phyloP scores from a whole-genome alignment of 2,329 filamentous ascomycete genomes.

The Dactylellina drechsleri region DNA sequence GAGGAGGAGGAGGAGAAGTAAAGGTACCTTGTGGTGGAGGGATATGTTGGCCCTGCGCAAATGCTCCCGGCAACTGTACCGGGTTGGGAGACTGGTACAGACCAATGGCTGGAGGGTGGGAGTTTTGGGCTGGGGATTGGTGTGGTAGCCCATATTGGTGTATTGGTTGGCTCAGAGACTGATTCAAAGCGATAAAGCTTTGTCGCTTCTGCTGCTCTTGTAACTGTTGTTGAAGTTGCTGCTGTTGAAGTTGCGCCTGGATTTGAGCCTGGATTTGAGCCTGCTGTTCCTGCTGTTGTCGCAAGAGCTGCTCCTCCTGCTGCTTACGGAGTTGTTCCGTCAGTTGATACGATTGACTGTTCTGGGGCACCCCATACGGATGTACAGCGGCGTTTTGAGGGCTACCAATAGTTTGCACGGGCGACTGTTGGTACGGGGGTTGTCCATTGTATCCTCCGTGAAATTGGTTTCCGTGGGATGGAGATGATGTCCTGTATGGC shows the following conservation, averaged over 20 bases:
- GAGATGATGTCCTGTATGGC: constrained; percentile 36
- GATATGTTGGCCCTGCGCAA: constrained; percentile 27
- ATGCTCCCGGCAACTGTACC: constrained; percentile 8
- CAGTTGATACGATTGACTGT: constrained; percentile 28
- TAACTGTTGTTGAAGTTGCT: constrained; percentile 20
- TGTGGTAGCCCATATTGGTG: constrained; percentile 33
- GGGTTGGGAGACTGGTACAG: constrained; percentile 29
- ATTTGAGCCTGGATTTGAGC: constrained; percentile 28
- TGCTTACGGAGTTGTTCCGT: constrained; percentile 40
- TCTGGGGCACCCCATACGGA: constrained; percentile 18
- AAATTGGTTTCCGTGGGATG: constrained; percentile 31
- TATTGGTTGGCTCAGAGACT: constrained; percentile 31
- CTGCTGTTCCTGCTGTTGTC: constrained; percentile 44
- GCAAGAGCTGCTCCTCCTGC: constrained; percentile 42
- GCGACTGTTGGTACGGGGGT: constrained; percentile 39
- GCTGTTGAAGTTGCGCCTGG: constrained; percentile 27
- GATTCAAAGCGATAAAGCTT: constrained; percentile 20
- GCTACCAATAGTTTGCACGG: constrained; percentile 19
- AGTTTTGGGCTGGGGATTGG: constrained; percentile 32
- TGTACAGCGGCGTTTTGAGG: constrained; percentile 15
- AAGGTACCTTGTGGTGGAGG: constrained; percentile 28
- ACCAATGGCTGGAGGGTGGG: constrained; percentile 10
- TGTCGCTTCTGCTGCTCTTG: constrained; percentile 36
- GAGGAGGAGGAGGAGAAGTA: constrained; percentile 8
- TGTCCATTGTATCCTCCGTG: constrained; percentile 28